Conservation (phyloP, 257 asterid species). For the Fraxinus pennsylvanica region DNA sequence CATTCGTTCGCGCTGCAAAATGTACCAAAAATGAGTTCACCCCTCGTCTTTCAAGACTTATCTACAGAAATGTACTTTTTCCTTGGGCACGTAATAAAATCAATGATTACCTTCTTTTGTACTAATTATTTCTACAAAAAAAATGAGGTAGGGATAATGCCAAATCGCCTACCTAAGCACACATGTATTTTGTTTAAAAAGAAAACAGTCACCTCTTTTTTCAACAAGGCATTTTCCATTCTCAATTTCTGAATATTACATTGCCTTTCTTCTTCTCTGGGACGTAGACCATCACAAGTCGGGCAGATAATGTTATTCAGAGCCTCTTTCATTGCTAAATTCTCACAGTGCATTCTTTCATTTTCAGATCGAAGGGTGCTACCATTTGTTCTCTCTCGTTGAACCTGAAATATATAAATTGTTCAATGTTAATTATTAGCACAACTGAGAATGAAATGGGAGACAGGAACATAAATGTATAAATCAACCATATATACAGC, state of each 20-base stretch:
- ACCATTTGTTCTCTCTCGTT: conserved; percentile 52
- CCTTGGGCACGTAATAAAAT: too few species aligned
- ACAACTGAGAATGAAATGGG: neutral
- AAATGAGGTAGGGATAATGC: too few species aligned
- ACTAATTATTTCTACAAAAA: too few species aligned
- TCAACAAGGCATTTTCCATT: conserved; percentile 53
- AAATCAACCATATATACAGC: neutral
- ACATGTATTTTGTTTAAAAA: too few species aligned
- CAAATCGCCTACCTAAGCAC: too few species aligned
- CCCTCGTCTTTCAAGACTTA: neutral
- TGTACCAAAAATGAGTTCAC: neutral
- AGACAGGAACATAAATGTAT: neutral
- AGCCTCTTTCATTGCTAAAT: conserved; percentile 53
- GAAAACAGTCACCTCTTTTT: conserved; percentile 45
- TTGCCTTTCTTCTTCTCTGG: conserved; percentile 44
- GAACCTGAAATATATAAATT: conserved; percentile 41
- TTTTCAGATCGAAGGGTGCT: conserved; percentile 51
- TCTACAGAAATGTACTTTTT: too few species aligned
- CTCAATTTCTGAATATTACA: conserved; percentile 39
- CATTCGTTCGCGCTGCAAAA: conserved; percentile 43
- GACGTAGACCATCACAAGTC: conserved; percentile 38
- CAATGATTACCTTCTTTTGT: too few species aligned
- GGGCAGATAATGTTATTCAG: conserved; percentile 44
- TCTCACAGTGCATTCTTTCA: conserved; percentile 52
- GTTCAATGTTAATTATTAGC: neutral